Evolutionary conservation across 371 early-diverging fungal species (phyloP).

Genomic region (Phascolomyces articulosus): DNA sequence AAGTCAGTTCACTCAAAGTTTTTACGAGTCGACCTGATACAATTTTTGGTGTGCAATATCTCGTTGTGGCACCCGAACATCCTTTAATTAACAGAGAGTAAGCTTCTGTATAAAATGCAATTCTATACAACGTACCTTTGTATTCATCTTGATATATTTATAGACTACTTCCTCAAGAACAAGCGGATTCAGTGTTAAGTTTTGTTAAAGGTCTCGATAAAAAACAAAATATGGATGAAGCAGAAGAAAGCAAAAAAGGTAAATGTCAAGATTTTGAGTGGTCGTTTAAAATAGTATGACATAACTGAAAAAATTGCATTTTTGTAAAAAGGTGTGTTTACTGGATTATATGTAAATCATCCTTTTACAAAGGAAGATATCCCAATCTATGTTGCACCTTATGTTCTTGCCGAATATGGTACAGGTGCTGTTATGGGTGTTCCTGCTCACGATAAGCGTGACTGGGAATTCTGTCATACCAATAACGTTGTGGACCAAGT

Average conservation of each 20-base stretch:
- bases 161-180: conserved; percentile 51
- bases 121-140: neutral
- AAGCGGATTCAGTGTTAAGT: conserved; percentile 46
- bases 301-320: neutral
- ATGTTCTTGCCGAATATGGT: conserved; percentile 82
- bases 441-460: conserved; percentile 83
- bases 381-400: conserved; percentile 81
- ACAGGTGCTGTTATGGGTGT: conserved; percentile 92
- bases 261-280: neutral
- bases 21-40: conserved; percentile 87
- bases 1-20: conserved; percentile 51
- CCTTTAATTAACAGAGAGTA: conserved; percentile 40
- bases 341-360: conserved; percentile 70
- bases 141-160: neutral
- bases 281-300: neutral
- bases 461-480: conserved; percentile 67
- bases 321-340: conserved; percentile 58
- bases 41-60: conserved; percentile 73
- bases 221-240: conserved; percentile 48
- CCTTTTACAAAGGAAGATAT: conserved; percentile 65
- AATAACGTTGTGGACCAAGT: conserved; percentile 47
- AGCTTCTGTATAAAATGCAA: neutral
- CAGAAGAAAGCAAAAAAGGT: conserved; percentile 52
- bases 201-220: conserved; percentile 59
- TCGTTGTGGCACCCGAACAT: conserved; percentile 82